Base-by-base conservation (phyloP, 495 filamentous ascomycete species). In the Aspergillus avenaceus region DNA sequence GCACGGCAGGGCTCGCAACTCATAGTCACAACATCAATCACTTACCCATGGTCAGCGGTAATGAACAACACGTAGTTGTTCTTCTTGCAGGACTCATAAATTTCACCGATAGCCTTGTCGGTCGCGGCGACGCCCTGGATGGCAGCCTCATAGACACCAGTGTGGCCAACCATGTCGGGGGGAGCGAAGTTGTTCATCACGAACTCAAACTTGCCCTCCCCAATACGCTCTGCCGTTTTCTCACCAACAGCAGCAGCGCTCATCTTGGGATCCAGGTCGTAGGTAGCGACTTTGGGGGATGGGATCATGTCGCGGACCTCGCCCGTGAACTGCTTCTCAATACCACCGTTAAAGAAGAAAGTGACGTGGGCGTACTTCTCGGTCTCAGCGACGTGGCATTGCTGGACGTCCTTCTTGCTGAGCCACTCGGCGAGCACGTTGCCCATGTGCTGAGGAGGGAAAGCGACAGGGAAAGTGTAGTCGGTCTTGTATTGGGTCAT, bases 181-280 rank as follows among this genome's bases (percentile, higher is more conserved):
- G 95, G 92, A 25, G 93, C 93, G 66, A 98, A 97, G 81, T 98
- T 98, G 84, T 97, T 97, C 93, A 98, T 98, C 61, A 98, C 73
- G 63, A 98, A 97, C 62, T 91, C 89, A 71, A 91, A 93, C 55
- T 86, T 81, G 59, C 80, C 77, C 71, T 90, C 86, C 12, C 64
- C 78, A 58, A 98, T 85, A 46, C 91, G 82, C 73, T 91, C 87
- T 69, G 76, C 78, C 50, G 96, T 83, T 75, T 93, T 90, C 54
- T 93, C 76, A 14, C 88, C 95, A 9, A 98, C 93, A 14, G 73
- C 87, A 45, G 81, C 85, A 36, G 91, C 91, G 60, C 87, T 93
- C 93, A 98, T 98, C 74, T 91, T 85, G n/a, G 93, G 93, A 22
- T 96, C 82, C 58, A 87, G 78, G 70, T 98, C 93, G 72, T 98